These are phyloP conservation scores for Pseudocercospora fuligena DNA, from an alignment of 2,329 filamentous ascomycete species.

Conservation along the genomic window DNA sequence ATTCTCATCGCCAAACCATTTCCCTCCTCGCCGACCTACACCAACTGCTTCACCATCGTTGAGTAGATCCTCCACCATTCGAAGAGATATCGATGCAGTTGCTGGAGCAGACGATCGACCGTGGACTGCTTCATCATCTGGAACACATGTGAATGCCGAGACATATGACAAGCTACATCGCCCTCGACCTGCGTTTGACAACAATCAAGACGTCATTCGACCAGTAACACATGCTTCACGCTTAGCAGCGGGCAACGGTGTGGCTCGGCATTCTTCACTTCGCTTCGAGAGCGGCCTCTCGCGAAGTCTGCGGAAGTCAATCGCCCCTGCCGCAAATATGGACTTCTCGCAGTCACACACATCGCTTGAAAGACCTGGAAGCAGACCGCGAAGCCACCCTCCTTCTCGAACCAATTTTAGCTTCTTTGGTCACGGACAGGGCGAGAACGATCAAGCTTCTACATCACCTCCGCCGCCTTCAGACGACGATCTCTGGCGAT, in stretches of 20 bases:
- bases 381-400: constrained; percentile 25
- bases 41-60: constrained; percentile 6
- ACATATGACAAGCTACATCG: constrained; percentile 1
- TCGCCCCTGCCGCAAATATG: constrained; percentile 23
- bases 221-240: constrained; percentile 5
- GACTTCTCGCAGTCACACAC: constrained; percentile 10
- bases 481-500: constrained; percentile 28
- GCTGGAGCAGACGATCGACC: constrained; percentile 19
- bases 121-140: constrained; percentile 19
- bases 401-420: constrained; percentile 19
- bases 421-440: constrained; percentile 9
- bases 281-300: constrained; percentile 26
- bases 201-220: constrained; percentile 11
- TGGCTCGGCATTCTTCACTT: constrained; percentile 32
- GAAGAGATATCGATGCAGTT: constrained; percentile 2
- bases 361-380: constrained; percentile 7
- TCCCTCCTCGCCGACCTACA: constrained; percentile 23
- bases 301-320: constrained; percentile 12
- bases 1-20: constrained; percentile 22
- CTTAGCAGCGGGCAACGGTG: constrained; percentile 3
- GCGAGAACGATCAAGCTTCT: constrained; percentile 2
- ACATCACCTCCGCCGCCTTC: constrained; percentile 19
- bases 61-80: constrained; percentile 1
- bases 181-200: constrained; percentile 2
- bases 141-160: constrained; percentile 19